Evolutionary conservation across 805 yeast genomes (phyloP).

Genomic region (Candida michaelii): DNA sequence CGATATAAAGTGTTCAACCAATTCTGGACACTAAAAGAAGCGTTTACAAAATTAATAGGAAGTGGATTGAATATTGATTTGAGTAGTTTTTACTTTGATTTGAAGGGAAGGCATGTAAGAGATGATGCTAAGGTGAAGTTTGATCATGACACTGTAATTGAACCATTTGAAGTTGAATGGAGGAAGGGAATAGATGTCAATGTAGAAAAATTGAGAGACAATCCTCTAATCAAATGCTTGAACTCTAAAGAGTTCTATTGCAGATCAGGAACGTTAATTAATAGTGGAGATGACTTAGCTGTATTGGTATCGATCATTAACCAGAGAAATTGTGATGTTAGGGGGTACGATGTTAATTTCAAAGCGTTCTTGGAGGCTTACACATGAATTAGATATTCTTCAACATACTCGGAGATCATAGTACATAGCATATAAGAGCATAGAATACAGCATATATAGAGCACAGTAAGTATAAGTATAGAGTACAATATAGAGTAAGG

Average conservation of each 20-base stretch:
- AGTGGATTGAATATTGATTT: conserved; percentile 45
- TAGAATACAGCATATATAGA: no score
- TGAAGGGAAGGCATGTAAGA: conserved; percentile 2
- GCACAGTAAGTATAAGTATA: no score
- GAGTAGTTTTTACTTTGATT: conserved; percentile 17
- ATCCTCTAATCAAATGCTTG: background rate
- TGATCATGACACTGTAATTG: background rate
- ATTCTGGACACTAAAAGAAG: conserved; percentile 80
- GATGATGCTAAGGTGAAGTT: conserved; percentile 4
- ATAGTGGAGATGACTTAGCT: conserved; percentile 3
- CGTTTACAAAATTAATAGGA: conserved; percentile 67
- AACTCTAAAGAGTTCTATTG: background rate
- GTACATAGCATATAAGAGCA: no score
- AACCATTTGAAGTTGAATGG: conserved; percentile 3
- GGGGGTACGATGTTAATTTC: conserved; percentile 1
- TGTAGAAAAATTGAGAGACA: background rate
- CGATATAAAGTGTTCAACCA: conserved; percentile 47
- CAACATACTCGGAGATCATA: no score
- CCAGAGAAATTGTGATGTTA: background rate
- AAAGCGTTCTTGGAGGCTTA: background rate
- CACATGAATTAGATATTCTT: no score
- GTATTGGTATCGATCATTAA: conserved; percentile 12
- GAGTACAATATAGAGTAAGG: no score
- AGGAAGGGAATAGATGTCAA: conserved; percentile 1
- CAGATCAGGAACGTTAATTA: conserved; percentile 6